A percentile compares a stretch with the other conserved stretches of the same genome.
phyloP scores from a whole-genome alignment of 2,329 filamentous ascomycete species.

The Nemania sp. region DNA sequence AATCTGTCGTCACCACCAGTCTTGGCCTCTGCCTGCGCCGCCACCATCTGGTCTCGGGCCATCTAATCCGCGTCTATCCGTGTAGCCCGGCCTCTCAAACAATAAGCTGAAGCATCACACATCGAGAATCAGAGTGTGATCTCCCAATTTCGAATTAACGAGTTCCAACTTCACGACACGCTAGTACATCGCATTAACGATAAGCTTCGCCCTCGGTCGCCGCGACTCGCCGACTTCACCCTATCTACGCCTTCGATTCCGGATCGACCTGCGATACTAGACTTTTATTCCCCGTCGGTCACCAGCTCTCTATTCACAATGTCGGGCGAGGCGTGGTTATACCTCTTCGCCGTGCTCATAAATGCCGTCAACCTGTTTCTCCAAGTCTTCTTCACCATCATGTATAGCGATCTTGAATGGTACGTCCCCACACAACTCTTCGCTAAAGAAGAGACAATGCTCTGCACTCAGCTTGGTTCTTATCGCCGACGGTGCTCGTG shows the following conservation, averaged over 20 bases:
- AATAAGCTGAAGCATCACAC: too few relatives aligned
- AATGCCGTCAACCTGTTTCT: constrained; percentile 99
- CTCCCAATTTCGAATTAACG: too few relatives aligned
- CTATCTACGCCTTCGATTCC: neutral
- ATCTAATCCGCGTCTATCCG: too few relatives aligned
- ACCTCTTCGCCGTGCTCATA: constrained; percentile 95
- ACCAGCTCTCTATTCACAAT: constrained; percentile 54
- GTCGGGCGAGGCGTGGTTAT: constrained; percentile 98
- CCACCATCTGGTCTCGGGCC: too few relatives aligned
- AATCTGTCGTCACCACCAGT: too few relatives aligned
- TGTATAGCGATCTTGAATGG: constrained; percentile 99
- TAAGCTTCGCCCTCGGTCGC: too few relatives aligned
- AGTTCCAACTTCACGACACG: too few relatives aligned
- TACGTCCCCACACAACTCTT: constrained; percentile 51
- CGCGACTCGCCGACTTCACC: too few relatives aligned
- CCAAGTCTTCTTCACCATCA: constrained; percentile 99
- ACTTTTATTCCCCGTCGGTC: neutral
- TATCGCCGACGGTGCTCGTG: constrained; percentile 24
- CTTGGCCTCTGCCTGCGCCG: too few relatives aligned
- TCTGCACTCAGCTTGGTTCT: constrained; percentile 20
- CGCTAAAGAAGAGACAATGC: constrained; percentile 11
- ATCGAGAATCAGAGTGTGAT: too few relatives aligned
- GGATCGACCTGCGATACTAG: constrained; percentile 4
- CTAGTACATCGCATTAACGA: too few relatives aligned
- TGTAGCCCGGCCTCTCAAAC: too few relatives aligned